Conservation (phyloP, 768 basidiomycete species). For the Dentipellis sp. region DNA sequence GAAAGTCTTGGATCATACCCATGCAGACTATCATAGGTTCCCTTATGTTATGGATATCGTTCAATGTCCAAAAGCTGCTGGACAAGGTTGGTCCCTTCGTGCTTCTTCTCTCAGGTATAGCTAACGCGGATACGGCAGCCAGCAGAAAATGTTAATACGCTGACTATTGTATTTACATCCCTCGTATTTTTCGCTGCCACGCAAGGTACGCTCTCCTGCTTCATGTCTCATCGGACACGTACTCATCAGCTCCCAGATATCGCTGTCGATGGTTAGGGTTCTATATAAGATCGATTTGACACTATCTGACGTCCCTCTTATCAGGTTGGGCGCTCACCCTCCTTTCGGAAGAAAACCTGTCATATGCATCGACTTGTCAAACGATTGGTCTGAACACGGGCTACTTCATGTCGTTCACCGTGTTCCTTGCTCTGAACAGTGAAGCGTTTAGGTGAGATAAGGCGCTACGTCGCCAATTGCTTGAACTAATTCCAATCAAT, state of each 20-base stretch:
- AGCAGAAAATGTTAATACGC: conserved; percentile 60
- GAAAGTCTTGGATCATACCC: conserved; percentile 98
- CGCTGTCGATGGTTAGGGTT: conserved; percentile 80
- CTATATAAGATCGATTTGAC: conserved; percentile 20
- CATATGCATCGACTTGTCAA: conserved; percentile 97
- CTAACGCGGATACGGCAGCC: conserved; percentile 43
- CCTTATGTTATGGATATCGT: conserved; percentile 71
- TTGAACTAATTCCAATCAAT: not conserved
- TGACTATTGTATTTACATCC: conserved; percentile 80
- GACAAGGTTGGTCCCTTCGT: conserved; percentile 49
- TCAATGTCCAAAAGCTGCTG: conserved; percentile 67
- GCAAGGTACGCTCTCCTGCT: conserved; percentile 54
- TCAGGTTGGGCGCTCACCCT: conserved; percentile 73
- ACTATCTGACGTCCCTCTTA: conserved; percentile 22
- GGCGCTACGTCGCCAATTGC: conserved; percentile 2
- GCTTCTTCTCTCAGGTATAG: not conserved
- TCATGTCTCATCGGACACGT: conserved; percentile 7
- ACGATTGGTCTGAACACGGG: conserved; percentile 96
- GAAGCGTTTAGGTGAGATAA: conserved; percentile 68
- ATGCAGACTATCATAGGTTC: conserved; percentile 88
- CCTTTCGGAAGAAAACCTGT: conserved; percentile 87
- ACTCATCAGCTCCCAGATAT: conserved; percentile 53
- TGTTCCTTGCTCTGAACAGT: conserved; percentile 94
- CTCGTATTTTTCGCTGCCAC: conserved; percentile 95
- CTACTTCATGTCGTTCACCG: conserved; percentile 93